Conservation (phyloP, 1,284 basidiomycete genomes). For the Malassezia nana region DNA sequence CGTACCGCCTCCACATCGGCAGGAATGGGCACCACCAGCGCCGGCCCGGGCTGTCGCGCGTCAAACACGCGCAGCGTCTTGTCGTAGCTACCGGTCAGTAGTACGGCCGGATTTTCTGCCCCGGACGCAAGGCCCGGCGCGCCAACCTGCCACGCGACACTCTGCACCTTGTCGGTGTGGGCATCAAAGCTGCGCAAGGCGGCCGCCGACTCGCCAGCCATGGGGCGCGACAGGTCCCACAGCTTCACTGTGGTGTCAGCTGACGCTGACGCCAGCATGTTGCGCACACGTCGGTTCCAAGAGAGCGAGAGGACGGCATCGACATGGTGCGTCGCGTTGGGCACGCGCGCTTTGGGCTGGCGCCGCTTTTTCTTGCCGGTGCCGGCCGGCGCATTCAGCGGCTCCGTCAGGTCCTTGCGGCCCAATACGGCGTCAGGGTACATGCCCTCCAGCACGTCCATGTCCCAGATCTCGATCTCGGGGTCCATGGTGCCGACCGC, state of each 20-base stretch:
- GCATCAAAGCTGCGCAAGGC: slow-evolving; percentile 69
- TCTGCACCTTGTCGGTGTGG: slow-evolving; percentile 94
- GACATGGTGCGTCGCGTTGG: slow-evolving; percentile 68
- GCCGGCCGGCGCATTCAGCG: slow-evolving; percentile 30
- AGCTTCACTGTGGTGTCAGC: slow-evolving; percentile 93
- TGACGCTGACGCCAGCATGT: slow-evolving; percentile 79
- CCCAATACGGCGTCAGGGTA: slow-evolving; percentile 89
- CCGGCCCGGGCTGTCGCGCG: slow-evolving; percentile 65
- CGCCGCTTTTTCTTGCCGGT: slow-evolving; percentile 60
- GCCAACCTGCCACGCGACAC: slow-evolving; percentile 76
- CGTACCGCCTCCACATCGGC: slow-evolving; percentile 84
- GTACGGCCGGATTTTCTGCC: slow-evolving; percentile 60
- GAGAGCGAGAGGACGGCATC: slow-evolving; percentile 83
- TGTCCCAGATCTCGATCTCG: slow-evolving; percentile 96
- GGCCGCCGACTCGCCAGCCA: slow-evolving; percentile 53
- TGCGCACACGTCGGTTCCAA: slow-evolving; percentile 82
- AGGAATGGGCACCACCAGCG: slow-evolving; percentile 67
- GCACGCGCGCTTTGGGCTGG: slow-evolving; percentile 63
- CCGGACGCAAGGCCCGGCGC: slow-evolving; percentile 19
- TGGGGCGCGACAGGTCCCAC: slow-evolving; percentile 73
- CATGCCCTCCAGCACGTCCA: slow-evolving; percentile 85
- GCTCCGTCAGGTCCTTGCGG: slow-evolving; percentile 54
- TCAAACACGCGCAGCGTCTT: slow-evolving; percentile 87
- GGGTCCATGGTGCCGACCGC: slow-evolving; percentile 96
- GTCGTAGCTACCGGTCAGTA: slow-evolving; percentile 88